These are phyloP conservation scores for Rhexocercosporidium sp. DNA, from an alignment of 2,329 filamentous ascomycete species.

Conservation along the genomic window DNA sequence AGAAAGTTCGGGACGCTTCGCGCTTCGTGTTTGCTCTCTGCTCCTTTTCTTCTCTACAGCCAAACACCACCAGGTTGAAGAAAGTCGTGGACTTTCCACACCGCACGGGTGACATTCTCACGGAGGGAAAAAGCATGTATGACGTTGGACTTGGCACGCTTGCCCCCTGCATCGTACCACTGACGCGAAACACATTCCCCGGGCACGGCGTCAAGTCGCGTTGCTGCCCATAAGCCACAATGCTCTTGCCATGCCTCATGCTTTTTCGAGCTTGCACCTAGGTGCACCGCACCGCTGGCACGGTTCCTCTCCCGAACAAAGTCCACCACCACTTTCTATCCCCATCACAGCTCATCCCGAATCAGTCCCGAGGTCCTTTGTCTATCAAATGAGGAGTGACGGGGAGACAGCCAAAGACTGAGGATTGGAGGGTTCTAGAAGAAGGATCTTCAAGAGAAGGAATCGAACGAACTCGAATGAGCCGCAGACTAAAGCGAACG, in stretches of 20 bases:
- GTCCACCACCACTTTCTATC: neutral
- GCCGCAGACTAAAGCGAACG: constrained; percentile 12
- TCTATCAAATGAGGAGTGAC: neutral
- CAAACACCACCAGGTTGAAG: neutral
- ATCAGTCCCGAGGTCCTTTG: neutral
- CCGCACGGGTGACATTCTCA: neutral
- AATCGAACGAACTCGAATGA: neutral
- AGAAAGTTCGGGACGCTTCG: neutral
- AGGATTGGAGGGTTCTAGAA: neutral
- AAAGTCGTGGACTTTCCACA: neutral
- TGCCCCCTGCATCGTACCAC: constrained; percentile 13
- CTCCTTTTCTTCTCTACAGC: neutral
- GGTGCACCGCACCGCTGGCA: no score
- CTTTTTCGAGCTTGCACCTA: no score
- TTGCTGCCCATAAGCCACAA: constrained; percentile 11
- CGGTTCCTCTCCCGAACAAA: constrained; percentile 8
- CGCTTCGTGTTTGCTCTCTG: neutral
- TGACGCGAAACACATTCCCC: constrained; percentile 18
- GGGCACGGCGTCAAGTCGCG: constrained; percentile 15
- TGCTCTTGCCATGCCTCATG: no score
- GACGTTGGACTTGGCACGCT: constrained; percentile 20
- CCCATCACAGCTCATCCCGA: neutral
- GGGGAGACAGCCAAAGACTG: neutral
- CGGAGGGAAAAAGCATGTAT: constrained; percentile 21
- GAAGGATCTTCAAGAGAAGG: neutral